A percentile compares a stretch with the other conserved stretches of the same genome.
Conservation (phyloP, 495 filamentous ascomycete genomes). For the Penicillium roqueforti region DNA sequence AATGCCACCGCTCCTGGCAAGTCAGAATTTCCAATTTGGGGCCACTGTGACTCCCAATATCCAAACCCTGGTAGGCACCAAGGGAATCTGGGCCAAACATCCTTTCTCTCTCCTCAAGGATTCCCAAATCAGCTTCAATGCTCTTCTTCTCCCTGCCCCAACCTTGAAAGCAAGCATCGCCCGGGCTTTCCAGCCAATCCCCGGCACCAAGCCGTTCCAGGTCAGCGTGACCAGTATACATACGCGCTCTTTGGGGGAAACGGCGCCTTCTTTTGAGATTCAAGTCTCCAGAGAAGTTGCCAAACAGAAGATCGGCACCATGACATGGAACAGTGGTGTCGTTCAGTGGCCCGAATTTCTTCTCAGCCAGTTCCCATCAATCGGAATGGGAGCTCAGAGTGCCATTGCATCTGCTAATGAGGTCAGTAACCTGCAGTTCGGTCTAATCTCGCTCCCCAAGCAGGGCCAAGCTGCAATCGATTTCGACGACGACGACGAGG, state of each 20-base stretch:
- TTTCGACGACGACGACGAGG: slow-evolving; percentile 27
- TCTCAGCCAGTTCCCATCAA: slow-evolving; percentile 17
- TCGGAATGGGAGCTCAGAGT: slow-evolving; percentile 24
- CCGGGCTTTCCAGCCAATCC: slow-evolving; percentile 29
- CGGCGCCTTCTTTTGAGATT: slow-evolving; percentile 29
- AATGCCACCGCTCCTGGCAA: slow-evolving; percentile 26
- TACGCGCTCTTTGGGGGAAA: slow-evolving; percentile 22
- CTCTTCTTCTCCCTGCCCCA: slow-evolving; percentile 30
- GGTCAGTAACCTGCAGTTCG: slow-evolving; percentile 33
- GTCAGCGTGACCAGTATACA: slow-evolving; percentile 29
- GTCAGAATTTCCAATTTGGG: slow-evolving; percentile 30
- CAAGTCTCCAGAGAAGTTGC: slow-evolving; percentile 30
- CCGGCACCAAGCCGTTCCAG: slow-evolving; percentile 34
- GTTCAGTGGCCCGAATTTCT: slow-evolving; percentile 34
- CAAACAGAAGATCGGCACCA: slow-evolving; percentile 28
- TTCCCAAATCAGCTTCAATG: slow-evolving; percentile 23
- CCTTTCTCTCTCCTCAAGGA: slow-evolving; percentile 32
- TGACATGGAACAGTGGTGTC: slow-evolving; percentile 37
- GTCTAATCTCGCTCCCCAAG: slow-evolving; percentile 28
- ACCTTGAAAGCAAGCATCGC: slow-evolving; percentile 26
- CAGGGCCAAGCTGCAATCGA: slow-evolving; percentile 5
- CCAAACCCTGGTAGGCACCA: slow-evolving; percentile 22
- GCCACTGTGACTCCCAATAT: slow-evolving; percentile 30
- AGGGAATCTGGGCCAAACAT: slow-evolving; percentile 27
- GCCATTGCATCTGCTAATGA: slow-evolving; percentile 19